Conservation (phyloP, 2,329 filamentous ascomycete species). For the Atkinsonella hypoxylon region DNA sequence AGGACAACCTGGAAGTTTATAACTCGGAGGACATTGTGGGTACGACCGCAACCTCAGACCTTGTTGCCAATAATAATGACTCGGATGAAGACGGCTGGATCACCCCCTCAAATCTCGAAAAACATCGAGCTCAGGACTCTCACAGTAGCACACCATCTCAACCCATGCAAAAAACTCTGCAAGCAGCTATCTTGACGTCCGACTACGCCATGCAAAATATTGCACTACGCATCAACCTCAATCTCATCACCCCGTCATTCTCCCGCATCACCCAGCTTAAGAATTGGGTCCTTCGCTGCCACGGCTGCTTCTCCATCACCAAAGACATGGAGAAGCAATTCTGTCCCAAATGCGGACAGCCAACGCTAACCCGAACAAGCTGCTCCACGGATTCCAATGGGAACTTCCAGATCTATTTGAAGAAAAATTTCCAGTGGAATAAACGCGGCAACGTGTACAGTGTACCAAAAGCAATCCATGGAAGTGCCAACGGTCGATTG, state of each 20-base stretch:
- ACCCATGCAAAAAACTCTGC: conserved; percentile 52
- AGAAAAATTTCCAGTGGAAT: conserved; percentile 94
- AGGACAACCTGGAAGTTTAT: not conserved
- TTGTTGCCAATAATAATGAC: conserved; percentile 26
- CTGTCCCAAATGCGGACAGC: conserved; percentile 80
- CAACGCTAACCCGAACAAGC: conserved; percentile 71
- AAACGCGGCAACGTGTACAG: conserved; percentile 85
- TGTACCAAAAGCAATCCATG: conserved; percentile 79
- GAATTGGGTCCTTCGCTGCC: conserved; percentile 83
- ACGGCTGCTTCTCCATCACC: conserved; percentile 79
- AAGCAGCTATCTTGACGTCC: conserved; percentile 84
- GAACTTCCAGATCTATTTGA: conserved; percentile 74
- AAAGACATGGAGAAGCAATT: conserved; percentile 84
- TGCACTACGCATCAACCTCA: conserved; percentile 84
- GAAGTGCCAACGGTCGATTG: conserved; percentile 66
- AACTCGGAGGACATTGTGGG: conserved; percentile 9
- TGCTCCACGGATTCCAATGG: conserved; percentile 76
- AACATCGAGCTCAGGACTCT: conserved; percentile 61
- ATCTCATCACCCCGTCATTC: conserved; percentile 68
- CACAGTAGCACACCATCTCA: conserved; percentile 31
- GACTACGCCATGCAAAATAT: conserved; percentile 99
- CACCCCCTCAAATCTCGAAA: conserved; percentile 82
- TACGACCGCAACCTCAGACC: not conserved
- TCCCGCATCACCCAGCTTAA: conserved; percentile 74
- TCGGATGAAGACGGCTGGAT: conserved; percentile 70